Conservation (phyloP, 2,329 filamentous ascomycete species). For the Scopulariopsis brevicaulis region DNA sequence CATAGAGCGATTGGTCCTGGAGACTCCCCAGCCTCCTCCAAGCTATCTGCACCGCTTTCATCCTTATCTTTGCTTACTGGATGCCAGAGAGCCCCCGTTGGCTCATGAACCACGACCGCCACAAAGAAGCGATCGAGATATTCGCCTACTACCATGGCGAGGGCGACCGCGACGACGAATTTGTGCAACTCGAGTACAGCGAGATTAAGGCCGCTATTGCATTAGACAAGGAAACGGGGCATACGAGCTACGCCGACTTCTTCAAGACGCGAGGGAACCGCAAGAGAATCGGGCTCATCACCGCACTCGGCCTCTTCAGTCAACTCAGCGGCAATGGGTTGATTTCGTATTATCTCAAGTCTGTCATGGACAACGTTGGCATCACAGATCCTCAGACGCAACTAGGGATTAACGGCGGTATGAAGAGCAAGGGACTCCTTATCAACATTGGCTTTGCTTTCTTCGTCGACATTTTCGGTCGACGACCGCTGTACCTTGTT, state of each 20-base stretch:
- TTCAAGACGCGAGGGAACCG: slow-evolving; percentile 16
- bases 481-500: slow-evolving; percentile 19
- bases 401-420: slow-evolving; percentile 24
- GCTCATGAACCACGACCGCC: slow-evolving; percentile 43
- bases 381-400: slow-evolving; percentile 31
- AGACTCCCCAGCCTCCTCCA: slow-evolving; percentile 15
- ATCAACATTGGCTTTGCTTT: slow-evolving; percentile 10
- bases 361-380: slow-evolving; percentile 32
- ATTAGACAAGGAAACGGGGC: slow-evolving; percentile 24
- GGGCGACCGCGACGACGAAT: slow-evolving; percentile 34
- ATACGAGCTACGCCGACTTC: slow-evolving; percentile 20
- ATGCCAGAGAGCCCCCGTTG: slow-evolving; percentile 50
- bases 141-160: slow-evolving; percentile 43
- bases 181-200: slow-evolving; percentile 38
- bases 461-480: slow-evolving; percentile 15
- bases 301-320: slow-evolving; percentile 34
- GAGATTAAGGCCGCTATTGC: slow-evolving; percentile 25
- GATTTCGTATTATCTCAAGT: slow-evolving; percentile 28
- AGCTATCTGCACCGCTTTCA: slow-evolving; percentile 13
- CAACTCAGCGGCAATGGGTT: slow-evolving; percentile 24
- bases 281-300: slow-evolving; percentile 35
- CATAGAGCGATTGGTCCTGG: slow-evolving; percentile 13
- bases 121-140: slow-evolving; percentile 37
- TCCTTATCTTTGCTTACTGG: slow-evolving; percentile 12
- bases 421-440: slow-evolving; percentile 8